These are phyloP conservation scores for Cantharellus anzutake DNA, from an alignment of 768 basidiomycete genomes.

Conservation along the genomic window DNA sequence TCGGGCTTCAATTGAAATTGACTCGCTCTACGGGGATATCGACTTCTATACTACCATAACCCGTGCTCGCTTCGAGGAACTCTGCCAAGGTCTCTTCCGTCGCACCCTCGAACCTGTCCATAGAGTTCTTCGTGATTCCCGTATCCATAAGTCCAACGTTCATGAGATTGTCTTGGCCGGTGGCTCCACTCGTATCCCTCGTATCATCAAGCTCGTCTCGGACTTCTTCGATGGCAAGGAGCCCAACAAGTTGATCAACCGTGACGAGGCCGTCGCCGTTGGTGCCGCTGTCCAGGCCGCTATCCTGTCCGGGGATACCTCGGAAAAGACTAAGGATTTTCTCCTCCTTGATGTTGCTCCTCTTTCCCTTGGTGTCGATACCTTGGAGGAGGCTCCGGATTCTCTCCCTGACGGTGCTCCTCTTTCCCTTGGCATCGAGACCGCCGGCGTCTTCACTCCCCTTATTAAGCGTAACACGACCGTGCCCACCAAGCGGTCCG, in stretches of 20 bases:
- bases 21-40: conserved; percentile 35
- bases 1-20: conserved; percentile 35
- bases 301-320: conserved; percentile 39
- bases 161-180: conserved; percentile 32
- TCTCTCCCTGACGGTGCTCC: conserved; percentile 33
- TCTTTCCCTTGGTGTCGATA: conserved; percentile 24
- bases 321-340: conserved; percentile 30
- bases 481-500: conserved; percentile 34
- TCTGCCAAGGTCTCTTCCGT: conserved; percentile 28
- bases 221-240: conserved; percentile 52
- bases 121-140: conserved; percentile 34
- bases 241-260: conserved; percentile 47
- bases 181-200: conserved; percentile 31
- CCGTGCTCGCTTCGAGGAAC: conserved; percentile 30
- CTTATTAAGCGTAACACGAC: conserved; percentile 42
- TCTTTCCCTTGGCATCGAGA: conserved; percentile 24
- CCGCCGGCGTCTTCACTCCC: conserved; percentile 13
- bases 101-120: conserved; percentile 29
- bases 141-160: conserved; percentile 30
- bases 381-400: neutral
- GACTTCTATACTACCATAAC: conserved; percentile 37
- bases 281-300: conserved; percentile 55
- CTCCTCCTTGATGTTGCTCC: conserved; percentile 37
- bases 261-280: conserved; percentile 56
- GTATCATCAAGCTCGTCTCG: conserved; percentile 42